phyloP scores from a whole-genome alignment of 352 stramenopile species.

The Pythium aphanidermatum region DNA sequence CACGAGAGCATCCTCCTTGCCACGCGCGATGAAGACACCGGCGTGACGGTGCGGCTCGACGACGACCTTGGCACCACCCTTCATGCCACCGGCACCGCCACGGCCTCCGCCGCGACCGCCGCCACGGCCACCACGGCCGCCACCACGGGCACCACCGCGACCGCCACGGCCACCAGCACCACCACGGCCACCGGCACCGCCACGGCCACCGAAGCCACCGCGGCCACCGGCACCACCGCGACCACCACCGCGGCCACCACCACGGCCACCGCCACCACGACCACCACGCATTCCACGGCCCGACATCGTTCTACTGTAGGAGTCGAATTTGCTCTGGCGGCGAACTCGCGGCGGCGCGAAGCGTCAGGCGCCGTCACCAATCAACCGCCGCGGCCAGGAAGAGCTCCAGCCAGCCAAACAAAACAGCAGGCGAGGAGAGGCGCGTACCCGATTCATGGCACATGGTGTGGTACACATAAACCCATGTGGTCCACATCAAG shows the following conservation, averaged over 20 bases:
- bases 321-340: constrained; percentile 7
- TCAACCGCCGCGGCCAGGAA: constrained; percentile 2
- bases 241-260: constrained; percentile 28
- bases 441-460: constrained; percentile 5
- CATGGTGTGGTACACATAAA: constrained; percentile 1
- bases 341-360: neutral
- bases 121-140: constrained; percentile 34
- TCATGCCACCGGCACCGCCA: constrained; percentile 86
- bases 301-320: constrained; percentile 11
- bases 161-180: constrained; percentile 29
- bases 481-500: constrained; percentile 4
- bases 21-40: constrained; percentile 97
- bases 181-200: constrained; percentile 29
- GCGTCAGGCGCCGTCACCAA: constrained; percentile 12
- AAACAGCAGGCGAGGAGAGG: constrained; percentile 12
- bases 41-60: constrained; percentile 98
- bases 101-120: constrained; percentile 58
- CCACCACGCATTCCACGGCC: constrained; percentile 21
- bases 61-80: constrained; percentile 94
- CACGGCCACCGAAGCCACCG: constrained; percentile 37
- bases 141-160: constrained; percentile 33
- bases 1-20: constrained; percentile 98
- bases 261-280: constrained; percentile 31
- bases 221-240: constrained; percentile 37
- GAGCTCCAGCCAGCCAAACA: constrained; percentile 16